Percentiles rank a stretch among this genome's conserved stretches.
phyloP scores from a whole-genome alignment of 78 protist species.

The Dictyostelium firmibasis region DNA sequence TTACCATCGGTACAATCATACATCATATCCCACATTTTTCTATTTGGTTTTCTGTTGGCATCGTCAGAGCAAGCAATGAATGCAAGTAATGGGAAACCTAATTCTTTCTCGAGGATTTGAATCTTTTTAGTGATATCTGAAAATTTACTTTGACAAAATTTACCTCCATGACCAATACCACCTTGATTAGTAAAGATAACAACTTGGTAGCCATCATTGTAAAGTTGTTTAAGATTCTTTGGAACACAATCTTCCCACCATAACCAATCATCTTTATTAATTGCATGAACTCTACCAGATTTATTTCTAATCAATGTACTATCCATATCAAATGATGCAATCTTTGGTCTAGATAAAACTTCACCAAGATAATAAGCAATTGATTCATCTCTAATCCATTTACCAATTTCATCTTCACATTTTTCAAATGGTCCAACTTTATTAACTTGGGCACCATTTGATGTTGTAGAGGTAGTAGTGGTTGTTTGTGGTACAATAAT shows the following conservation, averaged over 20 bases:
- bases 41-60: conserved; percentile 24
- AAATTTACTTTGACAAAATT: not conserved
- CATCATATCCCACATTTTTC: conserved; percentile 16
- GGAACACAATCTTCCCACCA: conserved; percentile 51
- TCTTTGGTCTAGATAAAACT: conserved; percentile 8
- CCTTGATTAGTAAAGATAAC: conserved; percentile 55
- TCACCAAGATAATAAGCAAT: conserved; percentile 1
- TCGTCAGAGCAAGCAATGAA: conserved; percentile 37
- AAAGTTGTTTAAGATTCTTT: not conserved
- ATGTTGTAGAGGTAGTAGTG: not conserved
- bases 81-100: conserved; percentile 28
- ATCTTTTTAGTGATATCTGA: not conserved
- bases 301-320: conserved; percentile 10
- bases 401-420: not conserved
- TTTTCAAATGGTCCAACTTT: not conserved
- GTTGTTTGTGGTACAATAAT: not conserved
- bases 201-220: conserved; percentile 48
- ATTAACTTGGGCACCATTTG: not conserved
- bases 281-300: conserved; percentile 44
- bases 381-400: conserved; percentile 23
- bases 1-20: not conserved
- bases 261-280: conserved; percentile 32
- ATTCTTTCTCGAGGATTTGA: not conserved
- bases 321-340: conserved; percentile 76
- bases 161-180: not conserved